Evolutionary conservation across 2,329 filamentous ascomycete genomes (phyloP).

Genomic region (Colletotrichum falcatum): DNA sequence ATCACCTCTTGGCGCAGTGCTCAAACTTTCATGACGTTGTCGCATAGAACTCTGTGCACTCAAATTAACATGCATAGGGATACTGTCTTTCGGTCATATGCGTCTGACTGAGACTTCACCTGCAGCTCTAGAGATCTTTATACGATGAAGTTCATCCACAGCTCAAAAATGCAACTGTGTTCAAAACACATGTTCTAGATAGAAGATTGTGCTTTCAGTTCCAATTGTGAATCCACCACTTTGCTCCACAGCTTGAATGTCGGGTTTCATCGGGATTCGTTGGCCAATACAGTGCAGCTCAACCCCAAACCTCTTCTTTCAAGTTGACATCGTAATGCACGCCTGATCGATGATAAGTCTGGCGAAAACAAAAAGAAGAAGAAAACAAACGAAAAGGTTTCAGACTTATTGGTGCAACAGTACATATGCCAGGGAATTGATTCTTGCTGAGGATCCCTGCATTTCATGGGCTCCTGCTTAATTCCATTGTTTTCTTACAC

Average conservation of each 20-base stretch:
- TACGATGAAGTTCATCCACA: too few relatives aligned
- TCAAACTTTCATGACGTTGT: background rate
- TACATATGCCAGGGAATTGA: background rate
- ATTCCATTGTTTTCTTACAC: too few relatives aligned
- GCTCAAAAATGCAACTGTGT: background rate
- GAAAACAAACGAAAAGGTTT: too few relatives aligned
- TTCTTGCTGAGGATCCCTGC: background rate
- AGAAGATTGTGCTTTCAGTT: background rate
- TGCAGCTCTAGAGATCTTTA: background rate
- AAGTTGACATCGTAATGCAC: background rate
- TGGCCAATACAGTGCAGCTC: background rate
- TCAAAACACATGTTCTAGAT: background rate
- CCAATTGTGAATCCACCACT: conserved; percentile 15
- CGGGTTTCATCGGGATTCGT: conserved; percentile 8
- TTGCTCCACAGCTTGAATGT: conserved; percentile 9
- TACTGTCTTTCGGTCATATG: too few relatives aligned
- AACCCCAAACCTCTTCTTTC: background rate
- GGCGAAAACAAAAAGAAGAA: background rate
- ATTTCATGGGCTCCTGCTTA: background rate
- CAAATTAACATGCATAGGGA: background rate
- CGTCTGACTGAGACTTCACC: too few relatives aligned
- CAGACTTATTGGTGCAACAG: background rate
- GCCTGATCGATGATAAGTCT: too few relatives aligned
- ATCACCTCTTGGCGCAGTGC: too few relatives aligned
- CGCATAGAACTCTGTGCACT: background rate